Percentiles rank a stretch among this genome's conserved stretches.
Evolutionary conservation across 805 yeast species (phyloP).

Genomic region (Kazachstania psychrophila): DNA sequence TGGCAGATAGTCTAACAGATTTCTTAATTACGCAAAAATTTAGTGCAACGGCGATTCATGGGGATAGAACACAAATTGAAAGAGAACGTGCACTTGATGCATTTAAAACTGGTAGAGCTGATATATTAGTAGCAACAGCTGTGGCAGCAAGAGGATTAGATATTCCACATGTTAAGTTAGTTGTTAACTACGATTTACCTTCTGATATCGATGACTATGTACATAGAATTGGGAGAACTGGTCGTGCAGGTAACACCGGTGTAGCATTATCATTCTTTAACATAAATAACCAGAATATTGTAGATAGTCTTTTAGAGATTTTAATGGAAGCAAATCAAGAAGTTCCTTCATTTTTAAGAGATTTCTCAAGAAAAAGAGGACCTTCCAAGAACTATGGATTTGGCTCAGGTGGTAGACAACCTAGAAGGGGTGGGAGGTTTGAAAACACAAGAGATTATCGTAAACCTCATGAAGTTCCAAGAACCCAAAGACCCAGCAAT

Average conservation of each 20-base stretch:
- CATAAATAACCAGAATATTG: slow-evolving; percentile 82
- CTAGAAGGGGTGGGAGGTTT: slow-evolving; percentile 29
- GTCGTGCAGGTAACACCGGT: slow-evolving; percentile 99
- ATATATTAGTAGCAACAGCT: slow-evolving; percentile 94
- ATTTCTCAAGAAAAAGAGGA: slow-evolving; percentile 75
- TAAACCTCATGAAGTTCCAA: slow-evolving; percentile 26
- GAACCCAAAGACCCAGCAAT: neutral
- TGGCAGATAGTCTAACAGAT: slow-evolving; percentile 92
- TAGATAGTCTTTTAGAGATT: slow-evolving; percentile 75
- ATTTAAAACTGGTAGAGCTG: slow-evolving; percentile 83
- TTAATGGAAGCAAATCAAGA: slow-evolving; percentile 94
- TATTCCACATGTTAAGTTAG: slow-evolving; percentile 96
- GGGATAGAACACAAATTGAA: slow-evolving; percentile 95
- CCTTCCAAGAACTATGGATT: slow-evolving; percentile 45
- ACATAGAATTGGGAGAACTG: slow-evolving; percentile 99
- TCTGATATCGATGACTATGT: slow-evolving; percentile 95
- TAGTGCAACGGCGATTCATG: slow-evolving; percentile 97
- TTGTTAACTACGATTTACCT: slow-evolving; percentile 93
- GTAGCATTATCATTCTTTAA: slow-evolving; percentile 94
- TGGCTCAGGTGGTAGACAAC: slow-evolving; percentile 33
- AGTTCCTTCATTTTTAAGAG: slow-evolving; percentile 77
- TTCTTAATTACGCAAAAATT: slow-evolving; percentile 76
- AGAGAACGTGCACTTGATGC: slow-evolving; percentile 93
- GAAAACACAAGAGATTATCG: slow-evolving; percentile 41
- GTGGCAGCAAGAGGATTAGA: slow-evolving; percentile 99